Evolutionary conservation across 2,329 filamentous ascomycete genomes (phyloP).

Genomic region (Phaeophleospora eucalypticola): DNA sequence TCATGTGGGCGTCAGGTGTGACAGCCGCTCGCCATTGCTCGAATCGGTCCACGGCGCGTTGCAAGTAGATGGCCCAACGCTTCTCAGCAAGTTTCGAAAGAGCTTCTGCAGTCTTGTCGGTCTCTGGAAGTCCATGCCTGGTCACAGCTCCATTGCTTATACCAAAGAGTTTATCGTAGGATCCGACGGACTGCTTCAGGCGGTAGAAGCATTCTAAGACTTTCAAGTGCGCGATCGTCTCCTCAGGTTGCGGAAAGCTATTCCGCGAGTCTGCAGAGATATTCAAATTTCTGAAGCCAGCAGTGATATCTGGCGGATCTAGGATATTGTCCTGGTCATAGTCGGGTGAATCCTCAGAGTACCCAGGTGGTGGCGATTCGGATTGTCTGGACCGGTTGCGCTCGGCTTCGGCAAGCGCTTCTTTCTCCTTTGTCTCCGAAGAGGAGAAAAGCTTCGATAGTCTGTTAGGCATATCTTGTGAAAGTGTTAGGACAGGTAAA

Average conservation of each 20-base stretch:
- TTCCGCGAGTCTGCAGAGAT: constrained; percentile 28
- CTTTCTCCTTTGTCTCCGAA: constrained; percentile 29
- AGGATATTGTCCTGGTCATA: constrained; percentile 23
- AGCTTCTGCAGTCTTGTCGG: constrained; percentile 26
- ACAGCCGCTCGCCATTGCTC: constrained; percentile 58
- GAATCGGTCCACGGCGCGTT: constrained; percentile 65
- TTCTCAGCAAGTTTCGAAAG: constrained; percentile 62
- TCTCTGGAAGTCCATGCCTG: constrained; percentile 28
- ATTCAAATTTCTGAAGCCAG: constrained; percentile 28
- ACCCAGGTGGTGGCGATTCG: constrained; percentile 20
- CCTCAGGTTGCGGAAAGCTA: constrained; percentile 44
- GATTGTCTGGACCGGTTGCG: constrained; percentile 12
- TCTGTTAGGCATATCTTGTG: constrained; percentile 24
- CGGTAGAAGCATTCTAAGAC: constrained; percentile 64
- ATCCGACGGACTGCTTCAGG: constrained; percentile 64
- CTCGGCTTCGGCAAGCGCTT: constrained; percentile 25
- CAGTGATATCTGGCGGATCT: constrained; percentile 26
- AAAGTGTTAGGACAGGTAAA: neutral
- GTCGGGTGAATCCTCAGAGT: constrained; percentile 18
- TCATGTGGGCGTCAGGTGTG: constrained; percentile 22
- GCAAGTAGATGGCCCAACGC: constrained; percentile 67
- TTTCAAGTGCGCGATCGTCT: constrained; percentile 70
- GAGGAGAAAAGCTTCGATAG: constrained; percentile 27
- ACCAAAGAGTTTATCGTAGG: constrained; percentile 63
- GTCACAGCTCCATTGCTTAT: constrained; percentile 42